Conservation (phyloP, 176 grass and related monocot species). For the Aegilops sharonensis region DNA sequence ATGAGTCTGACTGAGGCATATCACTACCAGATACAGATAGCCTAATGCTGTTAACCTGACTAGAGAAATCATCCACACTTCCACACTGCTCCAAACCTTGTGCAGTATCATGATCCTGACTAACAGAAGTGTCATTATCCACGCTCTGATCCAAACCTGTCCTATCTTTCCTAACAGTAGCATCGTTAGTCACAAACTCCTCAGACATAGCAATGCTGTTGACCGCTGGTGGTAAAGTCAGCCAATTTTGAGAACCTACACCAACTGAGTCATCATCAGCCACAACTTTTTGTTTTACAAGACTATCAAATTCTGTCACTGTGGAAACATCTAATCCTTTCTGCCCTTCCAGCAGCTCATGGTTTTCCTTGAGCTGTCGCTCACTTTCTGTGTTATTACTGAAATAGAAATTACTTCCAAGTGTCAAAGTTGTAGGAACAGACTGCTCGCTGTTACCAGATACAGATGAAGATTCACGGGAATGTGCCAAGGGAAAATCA, state of each 20-base stretch:
- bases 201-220: slow-evolving; percentile 6
- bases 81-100: slow-evolving; percentile 29
- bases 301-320: slow-evolving; percentile 4
- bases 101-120: slow-evolving; percentile 35
- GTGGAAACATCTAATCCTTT: slow-evolving; percentile 31
- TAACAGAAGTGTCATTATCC: slow-evolving; percentile 27
- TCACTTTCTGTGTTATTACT: slow-evolving; percentile 20
- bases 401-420: slow-evolving; percentile 52
- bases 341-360: slow-evolving; percentile 23
- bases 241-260: slow-evolving; percentile 41
- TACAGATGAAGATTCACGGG: slow-evolving; percentile 2
- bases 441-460: slow-evolving; percentile 44
- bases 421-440: slow-evolving; percentile 56
- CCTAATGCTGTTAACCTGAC: slow-evolving; percentile 31
- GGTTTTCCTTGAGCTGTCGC: slow-evolving; percentile 19
- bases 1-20: slow-evolving; percentile 25
- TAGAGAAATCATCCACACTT: slow-evolving; percentile 27
- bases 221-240: slow-evolving; percentile 35
- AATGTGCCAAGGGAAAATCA: slow-evolving; percentile 27
- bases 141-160: slow-evolving; percentile 32
- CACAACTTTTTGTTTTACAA: slow-evolving; percentile 15
- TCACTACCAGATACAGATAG: slow-evolving; percentile 21
- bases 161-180: slow-evolving; percentile 18
- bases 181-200: slow-evolving; percentile 18
- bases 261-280: slow-evolving; percentile 15